phyloP scores from a whole-genome alignment of 2,329 filamentous ascomycete genomes.

The Phialophora expanda region DNA sequence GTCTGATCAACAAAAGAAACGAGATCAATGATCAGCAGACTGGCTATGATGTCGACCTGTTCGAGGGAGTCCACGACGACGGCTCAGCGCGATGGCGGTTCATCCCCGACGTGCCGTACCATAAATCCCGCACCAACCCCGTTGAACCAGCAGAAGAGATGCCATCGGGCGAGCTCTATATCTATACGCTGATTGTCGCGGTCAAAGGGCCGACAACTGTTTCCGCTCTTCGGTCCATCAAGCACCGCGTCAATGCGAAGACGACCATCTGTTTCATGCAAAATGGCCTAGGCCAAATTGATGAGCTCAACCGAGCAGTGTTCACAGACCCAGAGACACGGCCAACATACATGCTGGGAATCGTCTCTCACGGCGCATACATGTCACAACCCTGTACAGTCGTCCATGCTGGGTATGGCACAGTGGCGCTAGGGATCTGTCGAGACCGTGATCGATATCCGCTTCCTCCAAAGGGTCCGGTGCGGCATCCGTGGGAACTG shows the following conservation, averaged over 20 bases:
- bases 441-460: conserved; percentile 44
- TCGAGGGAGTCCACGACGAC: conserved; percentile 26
- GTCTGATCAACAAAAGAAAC: conserved; percentile 46
- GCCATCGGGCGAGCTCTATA: conserved; percentile 54
- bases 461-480: conserved; percentile 29
- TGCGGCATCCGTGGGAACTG: conserved; percentile 29
- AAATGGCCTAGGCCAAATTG: conserved; percentile 82
- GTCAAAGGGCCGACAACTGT: conserved; percentile 75
- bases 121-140: conserved; percentile 30
- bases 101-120: conserved; percentile 37
- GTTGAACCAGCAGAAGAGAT: conserved; percentile 27
- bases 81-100: conserved; percentile 22
- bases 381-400: conserved; percentile 57
- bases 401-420: conserved; percentile 64
- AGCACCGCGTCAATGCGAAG: conserved; percentile 67
- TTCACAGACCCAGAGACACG: conserved; percentile 70
- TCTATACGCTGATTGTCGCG: conserved; percentile 76
- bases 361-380: conserved; percentile 65
- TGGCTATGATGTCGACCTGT: conserved; percentile 53
- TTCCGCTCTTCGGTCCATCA: conserved; percentile 68
- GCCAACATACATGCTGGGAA: conserved; percentile 78
- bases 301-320: conserved; percentile 72
- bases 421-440: conserved; percentile 61
- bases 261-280: conserved; percentile 79
- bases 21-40: conserved; percentile 50